Evolutionary conservation across 345 rosid species (phyloP).

Genomic region (Acer yangbiense): DNA sequence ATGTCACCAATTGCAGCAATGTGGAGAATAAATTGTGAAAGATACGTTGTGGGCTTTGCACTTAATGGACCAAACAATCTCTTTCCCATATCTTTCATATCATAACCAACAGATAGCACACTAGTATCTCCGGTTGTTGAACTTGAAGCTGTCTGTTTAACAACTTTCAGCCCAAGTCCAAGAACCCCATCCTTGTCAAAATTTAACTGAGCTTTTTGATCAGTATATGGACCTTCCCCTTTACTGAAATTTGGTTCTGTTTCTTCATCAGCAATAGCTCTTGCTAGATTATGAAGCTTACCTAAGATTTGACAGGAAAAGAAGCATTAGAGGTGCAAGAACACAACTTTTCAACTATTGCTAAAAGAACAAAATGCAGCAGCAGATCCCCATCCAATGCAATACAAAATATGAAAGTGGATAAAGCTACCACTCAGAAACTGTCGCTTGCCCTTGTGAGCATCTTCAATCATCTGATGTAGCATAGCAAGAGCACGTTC

Average conservation of each 20-base stretch:
- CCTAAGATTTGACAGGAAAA: slow-evolving; percentile 50
- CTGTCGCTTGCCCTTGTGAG: slow-evolving; percentile 95
- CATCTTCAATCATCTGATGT: slow-evolving; percentile 97
- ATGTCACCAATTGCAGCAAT: slow-evolving; percentile 98
- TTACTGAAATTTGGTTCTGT: slow-evolving; percentile 52
- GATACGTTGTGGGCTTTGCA: slow-evolving; percentile 79
- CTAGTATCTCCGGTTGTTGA: slow-evolving; percentile 49
- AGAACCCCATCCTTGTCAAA: slow-evolving; percentile 76
- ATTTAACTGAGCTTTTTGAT: slow-evolving; percentile 39
- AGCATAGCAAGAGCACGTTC: slow-evolving; percentile 90
- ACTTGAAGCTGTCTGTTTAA: slow-evolving; percentile 46
- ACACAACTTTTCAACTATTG: slow-evolving; percentile 11
- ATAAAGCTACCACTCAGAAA: slow-evolving; percentile 79
- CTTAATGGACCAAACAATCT: slow-evolving; percentile 74
- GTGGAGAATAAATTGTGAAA: slow-evolving; percentile 91
- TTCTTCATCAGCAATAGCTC: slow-evolving; percentile 95
- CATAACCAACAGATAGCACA: slow-evolving; percentile 53
- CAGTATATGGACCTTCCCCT: slow-evolving; percentile 45
- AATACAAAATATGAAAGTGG: slow-evolving; percentile 17
- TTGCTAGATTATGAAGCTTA: slow-evolving; percentile 93
- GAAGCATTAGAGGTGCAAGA: slow-evolving; percentile 26
- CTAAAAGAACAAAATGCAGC: slow-evolving; percentile 20
- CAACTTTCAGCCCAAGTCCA: slow-evolving; percentile 82
- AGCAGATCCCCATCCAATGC: slow-evolving; percentile 3
- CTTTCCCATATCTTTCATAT: slow-evolving; percentile 73